A percentile compares a stretch with the other conserved stretches of the same genome.
phyloP scores from a whole-genome alignment of 352 stramenopile genomes.

The Hyaloperonospora brassicae region DNA sequence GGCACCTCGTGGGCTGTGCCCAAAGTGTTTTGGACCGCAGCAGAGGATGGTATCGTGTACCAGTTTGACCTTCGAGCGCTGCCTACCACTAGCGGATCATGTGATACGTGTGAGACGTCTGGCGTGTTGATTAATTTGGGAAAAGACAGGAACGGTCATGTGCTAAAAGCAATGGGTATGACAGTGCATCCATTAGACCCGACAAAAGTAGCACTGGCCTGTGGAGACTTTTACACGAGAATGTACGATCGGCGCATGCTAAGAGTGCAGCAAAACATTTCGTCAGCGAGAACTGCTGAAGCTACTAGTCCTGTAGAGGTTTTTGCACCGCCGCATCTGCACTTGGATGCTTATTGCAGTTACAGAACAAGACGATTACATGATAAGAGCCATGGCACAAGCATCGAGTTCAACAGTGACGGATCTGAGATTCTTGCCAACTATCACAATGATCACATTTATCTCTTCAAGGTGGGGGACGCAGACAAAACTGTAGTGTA shows the following conservation, averaged over 20 bases:
- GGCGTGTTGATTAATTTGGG: constrained; percentile 63
- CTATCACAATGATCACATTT: constrained; percentile 85
- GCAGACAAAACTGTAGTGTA: constrained; percentile 22
- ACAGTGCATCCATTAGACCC: constrained; percentile 56
- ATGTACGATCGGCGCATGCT: constrained; percentile 79
- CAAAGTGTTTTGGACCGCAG: constrained; percentile 81
- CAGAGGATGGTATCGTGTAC: constrained; percentile 77
- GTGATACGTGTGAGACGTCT: constrained; percentile 30
- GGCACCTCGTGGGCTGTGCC: constrained; percentile 50
- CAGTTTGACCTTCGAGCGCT: constrained; percentile 75
- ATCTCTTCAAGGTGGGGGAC: constrained; percentile 54
- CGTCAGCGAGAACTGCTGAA: constrained; percentile 10
- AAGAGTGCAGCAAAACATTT: constrained; percentile 31
- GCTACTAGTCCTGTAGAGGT: constrained; percentile 52
- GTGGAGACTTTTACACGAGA: constrained; percentile 71
- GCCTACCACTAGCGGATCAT: constrained; percentile 27
- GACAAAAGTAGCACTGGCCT: constrained; percentile 64
- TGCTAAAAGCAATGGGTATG: constrained; percentile 67
- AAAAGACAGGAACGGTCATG: constrained; percentile 32
- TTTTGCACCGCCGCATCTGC: constrained; percentile 69
- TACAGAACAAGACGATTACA: constrained; percentile 31
- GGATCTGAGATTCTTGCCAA: constrained; percentile 63
- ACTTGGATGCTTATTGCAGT: constrained; percentile 51
- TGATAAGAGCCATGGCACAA: constrained; percentile 63
- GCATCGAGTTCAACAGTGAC: constrained; percentile 71